Conservation (phyloP, 371 early-diverging fungal species). For the Lichtheimia corymbifera region DNA sequence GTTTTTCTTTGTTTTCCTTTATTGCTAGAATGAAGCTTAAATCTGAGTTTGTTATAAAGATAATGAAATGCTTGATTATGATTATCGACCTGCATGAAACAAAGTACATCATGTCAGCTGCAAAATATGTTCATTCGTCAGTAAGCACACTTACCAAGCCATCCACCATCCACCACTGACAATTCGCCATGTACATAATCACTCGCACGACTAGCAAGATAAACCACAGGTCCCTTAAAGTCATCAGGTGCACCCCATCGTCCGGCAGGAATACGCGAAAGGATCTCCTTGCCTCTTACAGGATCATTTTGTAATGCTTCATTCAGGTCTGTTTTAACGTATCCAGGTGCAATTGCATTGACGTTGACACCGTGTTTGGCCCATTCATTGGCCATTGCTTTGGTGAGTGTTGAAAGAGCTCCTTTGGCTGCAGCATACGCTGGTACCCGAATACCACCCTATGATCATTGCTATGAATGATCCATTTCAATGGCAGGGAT, state of each 20-base stretch:
- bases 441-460: slow-evolving; percentile 28
- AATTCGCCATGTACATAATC: slow-evolving; percentile 52
- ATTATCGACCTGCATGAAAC: no score
- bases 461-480: background rate
- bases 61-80: no score
- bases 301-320: slow-evolving; percentile 28
- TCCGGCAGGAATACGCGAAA: slow-evolving; percentile 43
- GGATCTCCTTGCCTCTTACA: slow-evolving; percentile 21
- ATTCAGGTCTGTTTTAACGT: slow-evolving; percentile 57
- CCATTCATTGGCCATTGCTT: slow-evolving; percentile 67
- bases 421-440: slow-evolving; percentile 65
- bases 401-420: slow-evolving; percentile 59
- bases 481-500: no score
- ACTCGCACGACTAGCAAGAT: slow-evolving; percentile 39
- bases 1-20: no score
- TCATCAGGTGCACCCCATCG: slow-evolving; percentile 54
- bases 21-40: no score
- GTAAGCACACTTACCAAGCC: slow-evolving; percentile 28
- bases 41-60: no score
- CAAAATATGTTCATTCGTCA: no score
- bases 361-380: slow-evolving; percentile 46
- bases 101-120: no score
- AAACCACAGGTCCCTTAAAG: slow-evolving; percentile 47
- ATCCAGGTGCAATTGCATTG: slow-evolving; percentile 62
- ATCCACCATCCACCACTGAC: slow-evolving; percentile 54